Percentiles rank a stretch among this genome's conserved stretches.
Conservation (phyloP, 2,329 filamentous ascomycete genomes). For the Fusarium sp. region DNA sequence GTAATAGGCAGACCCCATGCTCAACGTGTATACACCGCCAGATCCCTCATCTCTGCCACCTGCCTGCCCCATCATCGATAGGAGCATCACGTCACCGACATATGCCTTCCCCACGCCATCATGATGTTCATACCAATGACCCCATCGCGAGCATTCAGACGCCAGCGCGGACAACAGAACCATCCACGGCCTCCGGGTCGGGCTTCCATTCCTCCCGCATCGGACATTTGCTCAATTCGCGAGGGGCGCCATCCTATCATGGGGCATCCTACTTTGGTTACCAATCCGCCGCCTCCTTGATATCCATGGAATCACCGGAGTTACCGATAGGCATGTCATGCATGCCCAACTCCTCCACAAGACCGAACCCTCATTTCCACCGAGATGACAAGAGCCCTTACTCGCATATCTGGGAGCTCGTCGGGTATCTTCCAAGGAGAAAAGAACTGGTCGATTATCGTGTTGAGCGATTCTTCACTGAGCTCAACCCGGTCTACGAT, state of each 20-base stretch:
- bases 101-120: background rate
- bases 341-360: background rate
- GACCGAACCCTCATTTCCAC: background rate
- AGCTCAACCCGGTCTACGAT: background rate
- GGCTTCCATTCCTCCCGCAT: background rate
- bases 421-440: background rate
- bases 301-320: background rate
- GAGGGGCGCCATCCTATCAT: background rate
- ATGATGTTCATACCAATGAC: background rate
- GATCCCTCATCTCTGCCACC: background rate
- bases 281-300: background rate
- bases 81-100: background rate
- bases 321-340: background rate
- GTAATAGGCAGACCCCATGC: background rate
- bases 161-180: background rate
- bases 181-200: background rate
- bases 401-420: background rate
- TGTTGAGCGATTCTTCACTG: background rate
- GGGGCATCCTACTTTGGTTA: background rate
- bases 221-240: background rate
- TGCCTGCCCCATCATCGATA: background rate
- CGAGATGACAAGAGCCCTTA: background rate
- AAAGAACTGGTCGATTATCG: background rate
- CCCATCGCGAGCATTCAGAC: background rate
- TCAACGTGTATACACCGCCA: background rate